These are phyloP conservation scores for Ogataea trehaloabstinens DNA, from an alignment of 805 yeast genomes.

Conservation along the genomic window DNA sequence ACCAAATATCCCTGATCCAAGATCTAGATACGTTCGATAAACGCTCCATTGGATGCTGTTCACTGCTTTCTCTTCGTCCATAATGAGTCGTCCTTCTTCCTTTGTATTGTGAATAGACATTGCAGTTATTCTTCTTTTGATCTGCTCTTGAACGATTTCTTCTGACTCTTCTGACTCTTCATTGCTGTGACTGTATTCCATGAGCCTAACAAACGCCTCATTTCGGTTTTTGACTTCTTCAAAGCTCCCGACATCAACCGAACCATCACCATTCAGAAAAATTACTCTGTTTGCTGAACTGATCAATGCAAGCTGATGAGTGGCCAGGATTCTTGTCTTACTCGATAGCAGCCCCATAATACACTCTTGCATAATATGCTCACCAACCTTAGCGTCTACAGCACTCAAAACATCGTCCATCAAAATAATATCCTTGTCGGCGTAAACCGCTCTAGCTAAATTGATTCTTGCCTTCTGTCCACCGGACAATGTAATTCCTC, in stretches of 20 bases:
- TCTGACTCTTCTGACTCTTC: constrained; percentile 21
- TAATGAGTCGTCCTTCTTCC: constrained; percentile 29
- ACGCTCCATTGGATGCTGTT: constrained; percentile 43
- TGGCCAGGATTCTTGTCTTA: constrained; percentile 72
- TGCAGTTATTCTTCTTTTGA: constrained; percentile 4
- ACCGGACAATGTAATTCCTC: constrained; percentile 84
- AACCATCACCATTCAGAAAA: constrained; percentile 62
- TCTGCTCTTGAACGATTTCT: constrained; percentile 15
- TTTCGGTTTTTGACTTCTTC: constrained; percentile 49
- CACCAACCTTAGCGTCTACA: constrained; percentile 83
- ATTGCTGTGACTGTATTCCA: constrained; percentile 37
- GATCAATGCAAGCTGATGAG: constrained; percentile 75
- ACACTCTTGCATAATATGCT: constrained; percentile 70
- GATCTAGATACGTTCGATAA: constrained; percentile 46
- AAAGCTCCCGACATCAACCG: constrained; percentile 57
- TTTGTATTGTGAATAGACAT: constrained; percentile 45
- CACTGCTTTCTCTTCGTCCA: constrained; percentile 31
- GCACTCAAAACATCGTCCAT: constrained; percentile 79
- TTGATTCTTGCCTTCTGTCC: constrained; percentile 84
- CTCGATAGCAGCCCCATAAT: constrained; percentile 51
- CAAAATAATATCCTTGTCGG: constrained; percentile 61
- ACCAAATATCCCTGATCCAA: constrained; percentile 60
- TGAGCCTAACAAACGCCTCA: constrained; percentile 46
- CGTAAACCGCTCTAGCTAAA: constrained; percentile 75
- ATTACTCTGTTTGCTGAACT: constrained; percentile 66